Percentiles rank a stretch among this genome's conserved stretches.
phyloP scores from a whole-genome alignment of 345 rosid species.

The Excoecaria cochinchinensis region DNA sequence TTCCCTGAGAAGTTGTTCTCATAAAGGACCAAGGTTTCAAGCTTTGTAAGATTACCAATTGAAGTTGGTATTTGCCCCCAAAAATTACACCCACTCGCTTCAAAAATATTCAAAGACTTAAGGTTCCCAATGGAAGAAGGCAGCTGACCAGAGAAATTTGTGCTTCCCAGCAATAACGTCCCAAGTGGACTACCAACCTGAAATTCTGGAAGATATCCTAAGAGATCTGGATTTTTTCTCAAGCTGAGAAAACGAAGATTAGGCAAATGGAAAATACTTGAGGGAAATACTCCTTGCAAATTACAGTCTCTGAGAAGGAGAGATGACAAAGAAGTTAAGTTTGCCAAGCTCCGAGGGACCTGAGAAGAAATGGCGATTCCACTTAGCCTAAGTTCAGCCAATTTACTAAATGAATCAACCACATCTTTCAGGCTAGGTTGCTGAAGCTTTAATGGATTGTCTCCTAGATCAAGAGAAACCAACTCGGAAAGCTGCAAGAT shows the following conservation, averaged over 20 bases:
- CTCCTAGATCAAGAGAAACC: not conserved
- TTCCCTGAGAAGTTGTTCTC: not conserved
- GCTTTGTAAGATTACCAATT: constrained; percentile 12
- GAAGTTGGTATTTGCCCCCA: constrained; percentile 13
- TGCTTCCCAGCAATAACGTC: not conserved
- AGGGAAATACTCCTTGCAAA: not conserved
- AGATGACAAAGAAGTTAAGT: constrained; percentile 2
- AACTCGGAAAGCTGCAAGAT: not conserved
- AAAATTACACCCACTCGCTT: not conserved
- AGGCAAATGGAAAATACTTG: not conserved
- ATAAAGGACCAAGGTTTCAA: not conserved
- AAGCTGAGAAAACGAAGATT: not conserved
- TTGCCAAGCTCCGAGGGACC: not conserved
- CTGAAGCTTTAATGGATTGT: not conserved
- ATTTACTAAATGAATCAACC: not conserved
- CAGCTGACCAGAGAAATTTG: constrained; percentile 12
- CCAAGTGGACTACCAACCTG: not conserved
- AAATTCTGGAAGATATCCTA: constrained; percentile 20
- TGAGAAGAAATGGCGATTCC: not conserved
- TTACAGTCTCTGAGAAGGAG: not conserved
- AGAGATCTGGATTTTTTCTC: not conserved
- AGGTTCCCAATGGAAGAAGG: not conserved
- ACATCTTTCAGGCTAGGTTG: not conserved
- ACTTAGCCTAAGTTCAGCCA: not conserved
- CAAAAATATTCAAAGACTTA: not conserved